Conservation (phyloP, 371 early-diverging fungal species). For the Mortierella sp. region DNA sequence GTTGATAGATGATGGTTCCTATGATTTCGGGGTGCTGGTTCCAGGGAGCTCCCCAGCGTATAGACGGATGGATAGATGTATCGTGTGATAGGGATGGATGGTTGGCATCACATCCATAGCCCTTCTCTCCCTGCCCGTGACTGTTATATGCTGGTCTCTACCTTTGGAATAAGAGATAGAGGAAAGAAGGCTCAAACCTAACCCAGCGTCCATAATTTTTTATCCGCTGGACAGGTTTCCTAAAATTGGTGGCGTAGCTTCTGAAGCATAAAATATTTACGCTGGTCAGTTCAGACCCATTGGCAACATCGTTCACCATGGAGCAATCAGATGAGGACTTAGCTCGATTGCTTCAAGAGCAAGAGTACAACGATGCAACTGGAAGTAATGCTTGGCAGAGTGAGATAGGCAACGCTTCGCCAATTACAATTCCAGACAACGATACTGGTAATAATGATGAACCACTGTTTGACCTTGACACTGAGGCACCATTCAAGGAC, state of each 20-base stretch:
- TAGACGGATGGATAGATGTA: conserved; percentile 27
- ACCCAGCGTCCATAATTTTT: conserved; percentile 20
- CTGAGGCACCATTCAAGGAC: conserved; percentile 55
- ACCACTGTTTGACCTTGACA: conserved; percentile 29
- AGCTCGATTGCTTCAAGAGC: conserved; percentile 58
- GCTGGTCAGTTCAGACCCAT: not conserved
- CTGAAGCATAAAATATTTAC: not conserved
- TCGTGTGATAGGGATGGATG: conserved; percentile 19
- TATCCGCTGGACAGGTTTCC: conserved; percentile 6
- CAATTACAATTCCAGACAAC: conserved; percentile 4
- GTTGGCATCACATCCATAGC: conserved; percentile 10
- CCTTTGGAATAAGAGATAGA: conserved; percentile 54
- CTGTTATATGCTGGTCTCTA: conserved; percentile 37
- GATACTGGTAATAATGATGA: conserved; percentile 32
- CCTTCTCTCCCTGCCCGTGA: conserved; percentile 22
- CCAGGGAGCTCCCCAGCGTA: not conserved
- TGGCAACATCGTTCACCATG: conserved; percentile 10
- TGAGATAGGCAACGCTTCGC: not conserved
- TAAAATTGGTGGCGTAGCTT: conserved; percentile 25
- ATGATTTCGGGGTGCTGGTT: not conserved
- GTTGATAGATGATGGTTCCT: conserved; percentile 4
- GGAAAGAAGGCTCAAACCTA: conserved; percentile 50
- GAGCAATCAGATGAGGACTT: conserved; percentile 56
- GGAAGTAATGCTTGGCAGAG: not conserved
- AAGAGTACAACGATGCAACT: conserved; percentile 32